Percentiles rank a stretch among this genome's conserved stretches.
Conservation (phyloP, 1,139 yeast genomes). For the Kodamaea fungicola region DNA sequence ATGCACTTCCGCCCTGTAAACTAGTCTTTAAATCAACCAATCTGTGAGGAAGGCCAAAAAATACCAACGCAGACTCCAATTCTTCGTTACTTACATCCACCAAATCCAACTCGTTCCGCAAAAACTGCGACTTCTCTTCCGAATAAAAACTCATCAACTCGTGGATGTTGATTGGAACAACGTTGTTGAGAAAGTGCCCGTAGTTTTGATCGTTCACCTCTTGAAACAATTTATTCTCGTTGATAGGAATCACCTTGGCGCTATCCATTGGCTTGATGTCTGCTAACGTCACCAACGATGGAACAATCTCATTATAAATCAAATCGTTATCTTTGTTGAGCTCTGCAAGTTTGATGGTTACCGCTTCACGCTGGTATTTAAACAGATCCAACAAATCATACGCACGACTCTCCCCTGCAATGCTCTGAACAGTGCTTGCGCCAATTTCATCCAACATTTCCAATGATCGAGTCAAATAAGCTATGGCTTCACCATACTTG, state of each 20-base stretch:
- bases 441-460: constrained; percentile 29
- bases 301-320: constrained; percentile 77
- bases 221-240: constrained; percentile 29
- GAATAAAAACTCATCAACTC: constrained; percentile 85
- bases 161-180: constrained; percentile 83
- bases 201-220: constrained; percentile 55
- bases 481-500: constrained; percentile 77
- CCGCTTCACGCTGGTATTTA: constrained; percentile 44
- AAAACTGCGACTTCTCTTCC: constrained; percentile 78
- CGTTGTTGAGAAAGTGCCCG: constrained; percentile 62
- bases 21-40: constrained; percentile 47
- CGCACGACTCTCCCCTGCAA: constrained; percentile 25
- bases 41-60: constrained; percentile 69
- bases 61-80: constrained; percentile 72
- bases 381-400: constrained; percentile 42
- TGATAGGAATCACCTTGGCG: constrained; percentile 60
- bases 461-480: constrained; percentile 56
- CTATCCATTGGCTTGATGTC: constrained; percentile 74
- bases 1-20: constrained; percentile 3
- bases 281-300: constrained; percentile 54
- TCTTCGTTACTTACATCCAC: constrained; percentile 81
- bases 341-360: constrained; percentile 42
- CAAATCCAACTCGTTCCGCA: constrained; percentile 72
- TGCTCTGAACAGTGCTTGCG: constrained; percentile 21
- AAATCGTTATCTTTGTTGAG: constrained; percentile 82